phyloP scores from a whole-genome alignment of 2,329 filamentous ascomycete species.

The Zasmidium cellare region DNA sequence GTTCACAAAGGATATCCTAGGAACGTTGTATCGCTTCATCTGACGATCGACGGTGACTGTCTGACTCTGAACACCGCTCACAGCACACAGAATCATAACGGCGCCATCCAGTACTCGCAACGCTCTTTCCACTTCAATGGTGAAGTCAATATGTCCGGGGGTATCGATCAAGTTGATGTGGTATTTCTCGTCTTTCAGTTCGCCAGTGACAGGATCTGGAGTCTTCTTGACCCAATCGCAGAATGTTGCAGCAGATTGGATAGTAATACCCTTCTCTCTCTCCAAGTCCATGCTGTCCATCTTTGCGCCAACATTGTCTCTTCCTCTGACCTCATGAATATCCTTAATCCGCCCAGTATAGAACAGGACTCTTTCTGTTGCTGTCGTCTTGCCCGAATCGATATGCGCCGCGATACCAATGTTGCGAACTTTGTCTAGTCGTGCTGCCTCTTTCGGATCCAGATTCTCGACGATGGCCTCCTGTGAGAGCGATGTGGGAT shows the following conservation, averaged over 20 bases:
- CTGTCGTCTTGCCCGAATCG: constrained; percentile 96
- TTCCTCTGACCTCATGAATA: constrained; percentile 94
- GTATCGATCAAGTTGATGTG: constrained; percentile 99
- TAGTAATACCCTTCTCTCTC: constrained; percentile 97
- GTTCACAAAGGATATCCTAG: constrained; percentile 94
- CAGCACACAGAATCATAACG: constrained; percentile 97
- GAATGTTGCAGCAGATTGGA: constrained; percentile 96
- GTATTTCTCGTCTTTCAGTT: constrained; percentile 85
- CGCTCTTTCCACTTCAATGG: constrained; percentile 95
- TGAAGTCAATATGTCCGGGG: constrained; percentile 98
- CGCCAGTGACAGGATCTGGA: constrained; percentile 48
- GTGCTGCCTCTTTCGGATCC: constrained; percentile 72
- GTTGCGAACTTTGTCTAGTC: constrained; percentile 82
- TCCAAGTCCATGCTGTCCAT: constrained; percentile 99
- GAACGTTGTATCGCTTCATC: constrained; percentile 98
- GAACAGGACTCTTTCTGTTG: constrained; percentile 93
- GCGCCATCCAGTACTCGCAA: constrained; percentile 93
- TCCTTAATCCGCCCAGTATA: constrained; percentile 96
- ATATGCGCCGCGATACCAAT: constrained; percentile 99
- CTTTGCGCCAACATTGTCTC: constrained; percentile 93
- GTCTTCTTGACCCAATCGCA: constrained; percentile 89
- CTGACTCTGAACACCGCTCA: constrained; percentile 95
- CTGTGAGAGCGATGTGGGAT: constrained; percentile 59
- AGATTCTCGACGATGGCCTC: constrained; percentile 76
- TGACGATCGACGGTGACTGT: constrained; percentile 98